Base-by-base conservation (phyloP, 257 asterid genomes). In the Craterostigma plantagineum region DNA sequence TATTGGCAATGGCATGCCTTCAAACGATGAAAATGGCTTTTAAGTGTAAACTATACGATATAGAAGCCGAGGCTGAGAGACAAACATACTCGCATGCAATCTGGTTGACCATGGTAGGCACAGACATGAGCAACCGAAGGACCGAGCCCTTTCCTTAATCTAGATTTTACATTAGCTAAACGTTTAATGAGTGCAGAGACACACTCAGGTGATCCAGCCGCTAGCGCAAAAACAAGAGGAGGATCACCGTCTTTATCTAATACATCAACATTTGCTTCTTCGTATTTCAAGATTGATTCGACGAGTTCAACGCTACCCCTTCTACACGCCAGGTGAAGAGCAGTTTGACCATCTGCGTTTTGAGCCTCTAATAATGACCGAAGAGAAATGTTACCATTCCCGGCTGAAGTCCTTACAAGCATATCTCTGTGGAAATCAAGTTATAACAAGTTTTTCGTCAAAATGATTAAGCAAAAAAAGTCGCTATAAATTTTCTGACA, bases 71-170 rank as follows among this genome's bases (percentile, higher is more conserved):
- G n/a, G n/a, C n/a, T n/a, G n/a, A n/a, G n/a, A n/a, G n/a, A n/a
- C n/a, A n/a, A 53, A 68, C 93, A 55, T 70, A 87, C 98, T 38
- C 71, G 81, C 98, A 90, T 90, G 76, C 98, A 90, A 58, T 83
- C 94, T 51, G 98, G 98, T 62, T 90, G 98, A 43, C 98, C 98
- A 70, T 90, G 95, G 71, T 76, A 79, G 60, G 98, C 98, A 67
- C 95, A 90, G 50, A 90, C 98, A 67, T 74, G 95, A 64, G 98
- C 93, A 64, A 90, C 85, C 34, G 98, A 90, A 37, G 95, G 93
- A 53, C 98, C 98, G 68, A 76, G 77, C 57, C 98, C 98, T 62
- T 79, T 93, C 73, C 95, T 79, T 63, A 90, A 68, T 61, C 81
- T 72, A 46, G 95, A 82, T 53, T 73, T 74, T 56, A 90, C 98